A percentile compares a stretch with the other conserved stretches of the same genome.
These are phyloP conservation scores for Hymenoscyphus occultus DNA, from an alignment of 2,329 filamentous ascomycete species.

Conservation along the genomic window DNA sequence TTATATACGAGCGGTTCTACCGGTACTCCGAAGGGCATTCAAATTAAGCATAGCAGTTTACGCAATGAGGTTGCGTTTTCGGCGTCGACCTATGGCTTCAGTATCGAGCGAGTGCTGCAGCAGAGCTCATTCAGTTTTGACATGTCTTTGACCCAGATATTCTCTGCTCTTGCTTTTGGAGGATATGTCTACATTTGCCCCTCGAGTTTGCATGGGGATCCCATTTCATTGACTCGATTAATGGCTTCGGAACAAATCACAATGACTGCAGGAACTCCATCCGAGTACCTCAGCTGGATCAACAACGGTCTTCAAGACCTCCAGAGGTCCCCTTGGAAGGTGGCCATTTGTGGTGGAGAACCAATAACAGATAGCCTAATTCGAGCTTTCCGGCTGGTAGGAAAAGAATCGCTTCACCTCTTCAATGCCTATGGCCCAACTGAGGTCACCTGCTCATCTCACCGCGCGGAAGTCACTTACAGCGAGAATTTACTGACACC, in stretches of 20 bases:
- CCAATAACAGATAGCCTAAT: no score
- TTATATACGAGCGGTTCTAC: slow-evolving; percentile 92
- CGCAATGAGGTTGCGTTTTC: neutral
- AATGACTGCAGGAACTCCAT: slow-evolving; percentile 25
- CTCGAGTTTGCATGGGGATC: slow-evolving; percentile 16
- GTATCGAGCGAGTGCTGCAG: slow-evolving; percentile 13
- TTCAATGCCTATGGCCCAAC: no score
- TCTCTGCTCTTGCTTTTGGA: slow-evolving; percentile 20
- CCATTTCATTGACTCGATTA: slow-evolving; percentile 22
- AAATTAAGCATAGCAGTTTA: slow-evolving; percentile 4
- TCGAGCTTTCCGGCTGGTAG: no score
- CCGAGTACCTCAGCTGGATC: slow-evolving; percentile 25
- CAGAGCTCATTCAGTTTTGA: slow-evolving; percentile 20
- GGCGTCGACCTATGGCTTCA: neutral
- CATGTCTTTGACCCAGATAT: slow-evolving; percentile 19
- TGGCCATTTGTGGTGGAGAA: no score
- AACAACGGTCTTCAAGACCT: no score
- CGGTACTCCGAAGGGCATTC: slow-evolving; percentile 75
- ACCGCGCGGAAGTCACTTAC: no score
- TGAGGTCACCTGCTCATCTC: no score
- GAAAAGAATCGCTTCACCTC: no score
- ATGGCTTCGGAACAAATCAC: slow-evolving; percentile 23
- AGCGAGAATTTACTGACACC: no score
- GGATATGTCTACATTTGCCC: slow-evolving; percentile 23
- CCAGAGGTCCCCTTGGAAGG: no score